phyloP scores from a whole-genome alignment of 2,329 filamentous ascomycete species.

The Pestalotiopsis fici region DNA sequence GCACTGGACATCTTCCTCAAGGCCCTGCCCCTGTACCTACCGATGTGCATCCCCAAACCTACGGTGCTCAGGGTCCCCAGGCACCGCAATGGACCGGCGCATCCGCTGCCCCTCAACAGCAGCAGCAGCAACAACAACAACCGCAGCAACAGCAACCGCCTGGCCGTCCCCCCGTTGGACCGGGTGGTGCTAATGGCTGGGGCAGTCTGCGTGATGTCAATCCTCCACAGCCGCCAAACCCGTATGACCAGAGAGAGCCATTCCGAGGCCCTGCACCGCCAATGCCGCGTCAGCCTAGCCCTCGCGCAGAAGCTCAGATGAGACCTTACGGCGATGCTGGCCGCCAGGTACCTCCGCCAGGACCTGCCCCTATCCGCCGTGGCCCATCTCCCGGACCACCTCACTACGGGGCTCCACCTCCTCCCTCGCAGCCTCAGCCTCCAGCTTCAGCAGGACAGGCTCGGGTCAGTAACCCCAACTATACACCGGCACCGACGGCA shows the following conservation, averaged over 20 bases:
- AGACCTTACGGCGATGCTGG: constrained; percentile 69
- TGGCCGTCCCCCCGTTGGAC: constrained; percentile 56
- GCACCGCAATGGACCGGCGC: constrained; percentile 83
- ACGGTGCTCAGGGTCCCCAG: constrained; percentile 82
- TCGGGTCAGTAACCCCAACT: constrained; percentile 41
- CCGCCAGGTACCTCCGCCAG: constrained; percentile 50
- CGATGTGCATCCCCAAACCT: constrained; percentile 93
- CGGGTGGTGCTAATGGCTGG: constrained; percentile 59
- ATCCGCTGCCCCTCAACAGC: constrained; percentile 60
- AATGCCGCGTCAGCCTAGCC: constrained; percentile 73
- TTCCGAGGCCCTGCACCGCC: constrained; percentile 69
- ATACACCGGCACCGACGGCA: constrained; percentile 34
- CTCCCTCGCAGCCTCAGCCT: constrained; percentile 43
- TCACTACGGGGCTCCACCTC: constrained; percentile 50
- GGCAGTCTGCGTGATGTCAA: constrained; percentile 73
- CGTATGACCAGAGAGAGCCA: constrained; percentile 77
- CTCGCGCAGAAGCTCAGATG: constrained; percentile 71
- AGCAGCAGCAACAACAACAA: constrained; percentile 41
- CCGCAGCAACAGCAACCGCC: constrained; percentile 17
- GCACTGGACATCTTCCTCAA: constrained; percentile 70
- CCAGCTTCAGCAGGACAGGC: constrained; percentile 51
- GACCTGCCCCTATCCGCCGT: constrained; percentile 46
- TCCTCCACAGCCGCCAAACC: constrained; percentile 75
- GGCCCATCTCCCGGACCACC: constrained; percentile 56
- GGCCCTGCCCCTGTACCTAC: constrained; percentile 80